These are phyloP conservation scores for Gnaphalium uliginosum DNA, from an alignment of 129 eudicot genomes.

Conservation along the genomic window DNA sequence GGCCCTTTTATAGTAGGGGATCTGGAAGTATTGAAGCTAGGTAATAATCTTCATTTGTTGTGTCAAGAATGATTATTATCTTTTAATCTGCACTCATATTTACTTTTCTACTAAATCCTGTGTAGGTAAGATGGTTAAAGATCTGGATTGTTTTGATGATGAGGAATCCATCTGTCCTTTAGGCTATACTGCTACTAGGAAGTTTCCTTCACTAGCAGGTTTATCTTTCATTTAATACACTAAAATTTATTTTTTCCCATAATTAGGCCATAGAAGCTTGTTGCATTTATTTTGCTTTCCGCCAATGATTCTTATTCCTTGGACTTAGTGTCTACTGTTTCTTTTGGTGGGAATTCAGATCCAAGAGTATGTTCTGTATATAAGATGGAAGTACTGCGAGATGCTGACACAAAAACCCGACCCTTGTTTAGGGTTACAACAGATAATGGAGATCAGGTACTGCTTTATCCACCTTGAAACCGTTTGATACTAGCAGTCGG, in stretches of 20 bases:
- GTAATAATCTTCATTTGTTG: conserved; percentile 34
- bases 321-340: conserved; percentile 9
- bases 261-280: background rate
- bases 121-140: conserved; percentile 67
- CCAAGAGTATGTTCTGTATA: conserved; percentile 49
- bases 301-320: background rate
- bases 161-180: conserved; percentile 61
- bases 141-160: conserved; percentile 50
- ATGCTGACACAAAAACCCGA: conserved; percentile 51
- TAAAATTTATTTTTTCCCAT: background rate
- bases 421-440: conserved; percentile 78
- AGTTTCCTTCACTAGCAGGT: conserved; percentile 74
- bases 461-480: background rate
- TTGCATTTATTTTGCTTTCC: conserved; percentile 8
- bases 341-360: conserved; percentile 43
- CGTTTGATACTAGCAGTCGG: background rate
- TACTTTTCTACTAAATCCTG: conserved; percentile 4
- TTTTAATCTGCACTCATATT: conserved; percentile 13
- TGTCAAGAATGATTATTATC: background rate
- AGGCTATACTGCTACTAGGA: conserved; percentile 82
- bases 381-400: conserved; percentile 85
- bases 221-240: conserved; percentile 11
- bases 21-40: conserved; percentile 69
- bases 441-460: conserved; percentile 76
- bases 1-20: conserved; percentile 63